Percentiles rank a stretch among this genome's conserved stretches.
These are phyloP conservation scores for Sphaerobolus stellatus DNA, from an alignment of 1,284 basidiomycete genomes.

Conservation along the genomic window DNA sequence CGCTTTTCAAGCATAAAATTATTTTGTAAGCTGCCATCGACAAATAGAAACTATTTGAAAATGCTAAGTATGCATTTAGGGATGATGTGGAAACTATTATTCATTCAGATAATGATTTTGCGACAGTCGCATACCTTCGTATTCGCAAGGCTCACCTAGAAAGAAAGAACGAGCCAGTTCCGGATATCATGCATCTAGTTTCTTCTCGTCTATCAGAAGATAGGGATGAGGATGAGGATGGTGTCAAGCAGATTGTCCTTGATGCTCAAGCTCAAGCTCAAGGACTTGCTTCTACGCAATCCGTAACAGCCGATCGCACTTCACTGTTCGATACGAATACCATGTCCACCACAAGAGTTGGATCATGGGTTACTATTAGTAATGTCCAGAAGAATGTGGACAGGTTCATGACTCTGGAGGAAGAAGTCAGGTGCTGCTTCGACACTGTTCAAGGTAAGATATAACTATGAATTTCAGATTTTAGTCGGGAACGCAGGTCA, in stretches of 20 bases:
- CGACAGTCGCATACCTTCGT: slow-evolving; percentile 85
- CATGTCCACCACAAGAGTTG: background rate
- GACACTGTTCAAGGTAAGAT: slow-evolving; percentile 50
- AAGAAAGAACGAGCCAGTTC: slow-evolving; percentile 42
- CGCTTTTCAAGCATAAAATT: slow-evolving; percentile 82
- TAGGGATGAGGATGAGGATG: too few relatives aligned
- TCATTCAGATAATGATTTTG: slow-evolving; percentile 73
- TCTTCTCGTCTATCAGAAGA: too few relatives aligned
- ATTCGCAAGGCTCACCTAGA: slow-evolving; percentile 68
- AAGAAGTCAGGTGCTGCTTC: slow-evolving; percentile 68
- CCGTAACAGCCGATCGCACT: background rate
- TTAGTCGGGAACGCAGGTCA: background rate
- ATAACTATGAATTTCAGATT: background rate
- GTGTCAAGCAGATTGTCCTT: too few relatives aligned
- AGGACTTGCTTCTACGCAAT: background rate
- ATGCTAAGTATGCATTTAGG: slow-evolving; percentile 34
- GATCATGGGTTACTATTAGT: slow-evolving; percentile 55
- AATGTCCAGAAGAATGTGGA: slow-evolving; percentile 45
- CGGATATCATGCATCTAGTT: background rate
- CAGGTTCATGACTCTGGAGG: slow-evolving; percentile 39
- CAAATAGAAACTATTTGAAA: background rate
- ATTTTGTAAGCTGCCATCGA: slow-evolving; percentile 52
- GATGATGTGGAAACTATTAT: slow-evolving; percentile 68
- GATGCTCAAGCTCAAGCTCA: background rate
- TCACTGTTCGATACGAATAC: background rate